These are phyloP conservation scores for Talaromyces ruber DNA, from an alignment of 495 filamentous ascomycete species.

Conservation along the genomic window DNA sequence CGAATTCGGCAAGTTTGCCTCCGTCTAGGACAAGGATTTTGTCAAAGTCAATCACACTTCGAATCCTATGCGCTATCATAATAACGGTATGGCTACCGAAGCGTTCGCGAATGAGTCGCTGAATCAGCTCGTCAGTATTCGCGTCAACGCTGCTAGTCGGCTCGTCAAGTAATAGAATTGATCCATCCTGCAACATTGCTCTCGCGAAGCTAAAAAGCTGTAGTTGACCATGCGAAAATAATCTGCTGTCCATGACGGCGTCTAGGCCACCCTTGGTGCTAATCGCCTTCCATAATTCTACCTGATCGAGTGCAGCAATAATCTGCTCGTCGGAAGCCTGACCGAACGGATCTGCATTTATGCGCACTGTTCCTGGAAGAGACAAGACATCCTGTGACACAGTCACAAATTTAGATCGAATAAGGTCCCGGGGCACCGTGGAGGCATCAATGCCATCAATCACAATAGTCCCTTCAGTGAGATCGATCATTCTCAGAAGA, in stretches of 20 bases:
- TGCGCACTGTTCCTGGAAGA: conserved; percentile 30
- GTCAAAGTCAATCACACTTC: conserved; percentile 27
- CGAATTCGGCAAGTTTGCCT: conserved; percentile 24
- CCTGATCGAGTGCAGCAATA: conserved; percentile 25
- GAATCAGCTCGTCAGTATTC: conserved; percentile 23
- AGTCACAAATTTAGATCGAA: conserved; percentile 28
- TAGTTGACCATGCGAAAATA: conserved; percentile 35
- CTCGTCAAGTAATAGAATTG: conserved; percentile 39
- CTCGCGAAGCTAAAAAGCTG: conserved; percentile 40
- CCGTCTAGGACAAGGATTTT: conserved; percentile 22
- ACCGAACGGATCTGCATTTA: conserved; percentile 34
- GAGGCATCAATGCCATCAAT: conserved; percentile 38
- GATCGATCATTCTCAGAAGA: conserved; percentile 28
- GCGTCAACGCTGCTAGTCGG: conserved; percentile 34
- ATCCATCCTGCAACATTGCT: conserved; percentile 22
- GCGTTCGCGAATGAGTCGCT: conserved; percentile 18
- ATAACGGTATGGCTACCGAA: conserved; percentile 20
- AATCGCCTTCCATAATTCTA: conserved; percentile 30
- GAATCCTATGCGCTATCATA: conserved; percentile 26
- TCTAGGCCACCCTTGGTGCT: conserved; percentile 31
- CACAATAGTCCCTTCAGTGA: conserved; percentile 23
- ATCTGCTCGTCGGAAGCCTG: conserved; percentile 25
- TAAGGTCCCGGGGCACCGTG: conserved; percentile 16
- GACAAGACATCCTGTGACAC: conserved; percentile 43
- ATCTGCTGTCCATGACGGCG: conserved; percentile 22